Evolutionary conservation across 768 basidiomycete species (phyloP), one percentile per base, ranked within the genome.

Genomic region (Strobilomyces dryophilus): DNA sequence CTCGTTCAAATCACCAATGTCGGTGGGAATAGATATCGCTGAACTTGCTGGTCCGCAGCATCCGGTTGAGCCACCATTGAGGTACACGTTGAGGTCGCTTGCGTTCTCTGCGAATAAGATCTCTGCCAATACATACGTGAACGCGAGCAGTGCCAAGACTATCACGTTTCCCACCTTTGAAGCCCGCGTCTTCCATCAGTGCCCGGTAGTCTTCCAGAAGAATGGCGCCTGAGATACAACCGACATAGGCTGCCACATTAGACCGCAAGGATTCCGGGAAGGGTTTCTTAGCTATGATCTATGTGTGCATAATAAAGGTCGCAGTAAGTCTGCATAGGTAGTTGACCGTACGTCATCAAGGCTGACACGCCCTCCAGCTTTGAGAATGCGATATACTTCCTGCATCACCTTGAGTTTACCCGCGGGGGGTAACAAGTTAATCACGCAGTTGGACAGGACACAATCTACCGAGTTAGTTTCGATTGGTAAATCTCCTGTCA

Each of bases 361-460:
- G 2, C 73, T 73, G 24, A 83, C 58, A n/a, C 81, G 71, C 9
- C 83, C 82, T 47, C 81, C 81, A 9, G 79, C 76, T 61, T 78
- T 83, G 44, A 85, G 67, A 3, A 83, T 69, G 11, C 83, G 70
- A 45, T 73, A 62, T 0, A 72, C 67, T 53, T 85, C 82, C 39
- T 73, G 72, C 45, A 82, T 61, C 7, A 78, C 57, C n/a, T 47
- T 62, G 5, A 58, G 62, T 57, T 79, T 83, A 3, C 73, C 76
- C 12, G 68, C 61, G 0, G 49, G 49, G 0, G 80, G 76, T 7
- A 83, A 57, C 2, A 80, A 62, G 58, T 82, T 81, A 61, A 83
- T 64, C 4, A 82, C 79, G 49, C 82, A 82, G 61, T 81, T 84
- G 7, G 81, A 82, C 7, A 82, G 56, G 15, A 85, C 67, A 52